phyloP scores from a whole-genome alignment of 495 filamentous ascomycete genomes.

The Hypoxylon cercidicola region DNA sequence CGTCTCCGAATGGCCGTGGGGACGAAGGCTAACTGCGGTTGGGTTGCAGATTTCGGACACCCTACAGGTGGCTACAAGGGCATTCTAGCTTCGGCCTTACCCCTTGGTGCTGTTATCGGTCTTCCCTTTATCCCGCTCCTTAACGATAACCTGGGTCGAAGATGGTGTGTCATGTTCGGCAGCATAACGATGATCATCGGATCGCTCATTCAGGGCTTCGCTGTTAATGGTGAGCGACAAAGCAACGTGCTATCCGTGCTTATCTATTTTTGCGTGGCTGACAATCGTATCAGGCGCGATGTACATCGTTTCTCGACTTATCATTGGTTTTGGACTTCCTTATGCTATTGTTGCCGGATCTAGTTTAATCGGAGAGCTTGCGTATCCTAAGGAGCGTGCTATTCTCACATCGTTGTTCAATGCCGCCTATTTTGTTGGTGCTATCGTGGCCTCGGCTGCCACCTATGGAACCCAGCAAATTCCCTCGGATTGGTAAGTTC shows the following conservation, averaged over 20 bases:
- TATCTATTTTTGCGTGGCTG: not conserved
- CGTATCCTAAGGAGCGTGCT: constrained; percentile 72
- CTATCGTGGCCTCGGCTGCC: constrained; percentile 67
- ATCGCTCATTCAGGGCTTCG: constrained; percentile 64
- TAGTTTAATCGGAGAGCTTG: constrained; percentile 71
- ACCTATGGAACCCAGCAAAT: constrained; percentile 68
- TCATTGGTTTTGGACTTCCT: constrained; percentile 73
- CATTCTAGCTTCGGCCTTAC: constrained; percentile 56
- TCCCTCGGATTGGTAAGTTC: constrained; percentile 61
- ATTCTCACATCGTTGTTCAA: constrained; percentile 76
- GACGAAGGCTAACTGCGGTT: constrained; percentile 8
- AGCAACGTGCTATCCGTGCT: not conserved
- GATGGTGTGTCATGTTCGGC: constrained; percentile 69
- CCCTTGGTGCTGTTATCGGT: constrained; percentile 59
- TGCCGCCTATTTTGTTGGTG: constrained; percentile 70
- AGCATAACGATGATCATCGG: constrained; percentile 67
- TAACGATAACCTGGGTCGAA: constrained; percentile 65
- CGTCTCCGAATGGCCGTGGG: not conserved
- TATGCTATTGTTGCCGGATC: constrained; percentile 73
- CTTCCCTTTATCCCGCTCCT: constrained; percentile 68
- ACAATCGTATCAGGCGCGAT: constrained; percentile 51
- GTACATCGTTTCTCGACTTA: constrained; percentile 72
- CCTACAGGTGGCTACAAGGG: constrained; percentile 57
- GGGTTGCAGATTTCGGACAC: constrained; percentile 52
- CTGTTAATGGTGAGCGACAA: constrained; percentile 53